These are phyloP conservation scores for Tillandsia fasciculata DNA, from an alignment of 176 grass and related monocot species.

Conservation along the genomic window DNA sequence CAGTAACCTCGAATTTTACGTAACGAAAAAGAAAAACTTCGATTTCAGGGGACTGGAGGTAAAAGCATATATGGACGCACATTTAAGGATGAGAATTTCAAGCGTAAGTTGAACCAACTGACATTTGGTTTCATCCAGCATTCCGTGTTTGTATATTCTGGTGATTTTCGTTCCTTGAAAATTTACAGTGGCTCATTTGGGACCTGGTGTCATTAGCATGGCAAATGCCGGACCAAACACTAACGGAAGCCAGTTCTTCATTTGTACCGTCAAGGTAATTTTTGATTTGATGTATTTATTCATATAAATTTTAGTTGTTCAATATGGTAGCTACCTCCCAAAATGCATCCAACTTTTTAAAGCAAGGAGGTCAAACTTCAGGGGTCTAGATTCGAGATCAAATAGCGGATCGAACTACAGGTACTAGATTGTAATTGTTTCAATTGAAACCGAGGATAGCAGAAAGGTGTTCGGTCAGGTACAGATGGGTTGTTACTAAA, in stretches of 20 bases:
- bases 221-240: conserved; percentile 95
- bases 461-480: neutral
- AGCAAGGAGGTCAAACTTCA: too few relatives aligned
- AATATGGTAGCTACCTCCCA: neutral
- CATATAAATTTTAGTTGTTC: conserved; percentile 1
- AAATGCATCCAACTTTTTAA: too few relatives aligned
- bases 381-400: too few relatives aligned
- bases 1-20: too few relatives aligned
- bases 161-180: neutral
- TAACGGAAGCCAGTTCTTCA: conserved; percentile 95
- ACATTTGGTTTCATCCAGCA: neutral
- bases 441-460: too few relatives aligned
- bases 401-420: too few relatives aligned
- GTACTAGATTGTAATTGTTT: too few relatives aligned
- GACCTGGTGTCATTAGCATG: conserved; percentile 85
- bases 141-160: neutral
- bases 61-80: conserved; percentile 91
- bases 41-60: conserved; percentile 78
- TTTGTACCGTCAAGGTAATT: conserved; percentile 82
- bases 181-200: conserved; percentile 58
- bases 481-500: neutral
- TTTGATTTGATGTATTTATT: neutral
- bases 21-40: neutral
- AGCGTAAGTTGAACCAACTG: conserved; percentile 34
- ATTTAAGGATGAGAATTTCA: conserved; percentile 96